phyloP scores from a whole-genome alignment of 805 yeast genomes.

The Candida suzukii region DNA sequence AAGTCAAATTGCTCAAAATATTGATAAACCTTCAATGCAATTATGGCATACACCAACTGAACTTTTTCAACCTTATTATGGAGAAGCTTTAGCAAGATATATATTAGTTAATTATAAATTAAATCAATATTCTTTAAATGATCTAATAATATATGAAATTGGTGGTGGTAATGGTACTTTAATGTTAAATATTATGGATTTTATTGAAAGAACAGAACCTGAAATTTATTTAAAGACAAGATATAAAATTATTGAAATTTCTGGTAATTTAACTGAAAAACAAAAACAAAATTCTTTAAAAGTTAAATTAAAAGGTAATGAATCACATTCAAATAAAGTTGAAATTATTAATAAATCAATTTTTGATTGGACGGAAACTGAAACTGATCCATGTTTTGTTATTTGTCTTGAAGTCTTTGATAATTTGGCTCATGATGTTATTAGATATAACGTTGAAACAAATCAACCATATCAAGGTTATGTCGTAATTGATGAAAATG shows the following conservation, averaged over 20 bases:
- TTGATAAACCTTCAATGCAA: slow-evolving; percentile 42
- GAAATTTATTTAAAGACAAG: slow-evolving; percentile 63
- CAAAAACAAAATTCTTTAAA: slow-evolving; percentile 31
- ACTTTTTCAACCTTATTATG: slow-evolving; percentile 75
- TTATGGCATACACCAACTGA: slow-evolving; percentile 91
- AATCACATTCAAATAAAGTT: slow-evolving; percentile 49
- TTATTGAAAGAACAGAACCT: slow-evolving; percentile 53
- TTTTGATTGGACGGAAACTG: slow-evolving; percentile 60
- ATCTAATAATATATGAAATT: slow-evolving; percentile 73
- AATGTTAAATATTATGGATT: slow-evolving; percentile 69
- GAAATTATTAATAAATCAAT: slow-evolving; percentile 68
- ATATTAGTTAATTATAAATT: slow-evolving; percentile 63
- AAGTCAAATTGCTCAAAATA: not conserved
- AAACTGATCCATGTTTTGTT: slow-evolving; percentile 64
- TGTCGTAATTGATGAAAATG: slow-evolving; percentile 63
- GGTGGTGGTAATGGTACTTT: slow-evolving; percentile 90
- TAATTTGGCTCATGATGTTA: slow-evolving; percentile 75
- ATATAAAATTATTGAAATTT: slow-evolving; percentile 69
- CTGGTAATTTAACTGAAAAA: slow-evolving; percentile 51
- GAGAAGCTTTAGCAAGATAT: slow-evolving; percentile 80
- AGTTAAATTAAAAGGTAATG: slow-evolving; percentile 22
- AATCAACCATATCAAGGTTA: slow-evolving; percentile 71
- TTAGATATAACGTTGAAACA: slow-evolving; percentile 64
- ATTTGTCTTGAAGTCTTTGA: slow-evolving; percentile 80
- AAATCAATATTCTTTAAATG: slow-evolving; percentile 61